Conservation (phyloP, 257 asterid genomes). For the Nyctanthes arbortristis region DNA sequence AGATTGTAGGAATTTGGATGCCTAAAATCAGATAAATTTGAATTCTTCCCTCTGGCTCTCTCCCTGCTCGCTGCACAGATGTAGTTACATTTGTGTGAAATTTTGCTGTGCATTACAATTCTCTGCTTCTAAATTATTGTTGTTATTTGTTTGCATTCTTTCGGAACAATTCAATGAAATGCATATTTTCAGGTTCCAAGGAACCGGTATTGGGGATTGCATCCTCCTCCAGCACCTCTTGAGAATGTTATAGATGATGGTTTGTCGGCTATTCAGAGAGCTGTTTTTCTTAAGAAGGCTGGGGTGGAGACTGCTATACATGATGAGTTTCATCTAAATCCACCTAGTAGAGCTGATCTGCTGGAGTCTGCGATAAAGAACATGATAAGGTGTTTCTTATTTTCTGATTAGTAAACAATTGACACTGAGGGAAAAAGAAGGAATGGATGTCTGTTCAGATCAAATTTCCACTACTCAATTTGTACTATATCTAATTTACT, state of each 20-base stretch:
- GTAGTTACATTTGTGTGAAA: no score
- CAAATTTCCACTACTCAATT: conserved; percentile 17
- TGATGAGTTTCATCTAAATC: conserved; percentile 74
- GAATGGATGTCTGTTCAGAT: background rate
- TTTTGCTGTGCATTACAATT: no score
- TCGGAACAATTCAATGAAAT: conserved; percentile 21
- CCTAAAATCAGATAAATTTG: background rate
- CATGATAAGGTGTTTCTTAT: conserved; percentile 70
- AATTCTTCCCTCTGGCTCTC: no score
- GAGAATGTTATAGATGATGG: conserved; percentile 94
- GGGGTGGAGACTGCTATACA: conserved; percentile 80
- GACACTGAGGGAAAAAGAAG: conserved; percentile 7
- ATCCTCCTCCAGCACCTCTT: conserved; percentile 94
- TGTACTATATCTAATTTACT: conserved; percentile 16
- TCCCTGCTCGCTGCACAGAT: no score
- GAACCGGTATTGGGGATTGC: conserved; percentile 97
- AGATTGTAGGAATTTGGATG: background rate
- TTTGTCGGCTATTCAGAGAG: conserved; percentile 76
- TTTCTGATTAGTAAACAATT: conserved; percentile 29
- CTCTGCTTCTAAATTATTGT: no score
- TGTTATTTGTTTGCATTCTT: no score
- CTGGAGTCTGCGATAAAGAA: conserved; percentile 74
- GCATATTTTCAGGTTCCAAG: conserved; percentile 74
- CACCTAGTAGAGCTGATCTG: conserved; percentile 82
- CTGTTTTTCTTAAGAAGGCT: conserved; percentile 86